phyloP scores from a whole-genome alignment of 495 filamentous ascomycete genomes.

The Pseudomonodictys pantanalensis region DNA sequence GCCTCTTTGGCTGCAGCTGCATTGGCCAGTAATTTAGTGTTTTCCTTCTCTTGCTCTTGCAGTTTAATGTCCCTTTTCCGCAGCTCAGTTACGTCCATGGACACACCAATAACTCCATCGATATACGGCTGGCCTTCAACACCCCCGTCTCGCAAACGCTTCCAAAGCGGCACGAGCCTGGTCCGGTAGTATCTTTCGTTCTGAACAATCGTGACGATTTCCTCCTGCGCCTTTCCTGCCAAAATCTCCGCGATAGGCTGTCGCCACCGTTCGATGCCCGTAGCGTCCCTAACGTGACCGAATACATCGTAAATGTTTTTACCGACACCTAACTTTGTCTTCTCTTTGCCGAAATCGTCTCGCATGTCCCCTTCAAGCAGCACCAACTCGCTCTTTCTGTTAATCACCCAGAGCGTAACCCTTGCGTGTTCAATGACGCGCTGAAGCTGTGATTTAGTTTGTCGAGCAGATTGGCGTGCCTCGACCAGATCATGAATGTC shows the following conservation, averaged over 20 bases:
- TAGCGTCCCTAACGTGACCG: conserved; percentile 30
- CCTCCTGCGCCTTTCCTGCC: conserved; percentile 49
- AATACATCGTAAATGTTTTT: conserved; percentile 60
- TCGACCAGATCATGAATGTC: conserved; percentile 65
- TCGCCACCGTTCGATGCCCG: conserved; percentile 41
- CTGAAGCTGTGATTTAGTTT: conserved; percentile 59
- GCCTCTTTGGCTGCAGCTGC: conserved; percentile 68
- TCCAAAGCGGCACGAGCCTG: conserved; percentile 59
- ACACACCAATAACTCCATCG: conserved; percentile 62
- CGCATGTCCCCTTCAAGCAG: conserved; percentile 62
- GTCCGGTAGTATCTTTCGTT: conserved; percentile 61
- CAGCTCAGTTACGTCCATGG: conserved; percentile 63
- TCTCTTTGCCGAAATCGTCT: conserved; percentile 42
- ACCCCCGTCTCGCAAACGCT: conserved; percentile 45
- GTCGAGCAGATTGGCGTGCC: conserved; percentile 56
- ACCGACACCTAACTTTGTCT: conserved; percentile 44
- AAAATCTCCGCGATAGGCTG: conserved; percentile 58
- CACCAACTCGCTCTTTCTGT: conserved; percentile 54
- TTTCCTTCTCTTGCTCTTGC: conserved; percentile 58
- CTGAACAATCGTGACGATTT: conserved; percentile 53
- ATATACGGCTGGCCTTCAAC: conserved; percentile 48
- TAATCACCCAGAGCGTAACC: conserved; percentile 66
- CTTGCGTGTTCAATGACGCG: conserved; percentile 66
- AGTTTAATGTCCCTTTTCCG: conserved; percentile 57
- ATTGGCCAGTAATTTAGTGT: conserved; percentile 59